These are phyloP conservation scores for Exophiala calicioides DNA, from an alignment of 2,329 filamentous ascomycete genomes.

Conservation along the genomic window DNA sequence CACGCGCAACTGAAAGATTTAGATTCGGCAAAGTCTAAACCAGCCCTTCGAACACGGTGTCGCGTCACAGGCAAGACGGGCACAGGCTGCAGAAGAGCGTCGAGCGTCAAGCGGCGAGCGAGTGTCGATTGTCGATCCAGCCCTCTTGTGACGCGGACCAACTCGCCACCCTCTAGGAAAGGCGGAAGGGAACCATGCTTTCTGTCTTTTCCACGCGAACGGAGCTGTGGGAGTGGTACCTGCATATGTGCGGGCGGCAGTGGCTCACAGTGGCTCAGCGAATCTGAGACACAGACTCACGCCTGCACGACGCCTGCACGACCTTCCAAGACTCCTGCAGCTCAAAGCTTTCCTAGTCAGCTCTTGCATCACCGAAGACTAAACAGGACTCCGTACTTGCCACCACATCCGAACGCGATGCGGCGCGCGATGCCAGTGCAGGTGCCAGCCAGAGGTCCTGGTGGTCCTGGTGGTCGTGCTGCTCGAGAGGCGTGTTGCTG, in stretches of 20 bases:
- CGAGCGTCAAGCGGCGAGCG: background rate
- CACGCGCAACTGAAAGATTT: background rate
- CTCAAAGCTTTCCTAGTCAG: slow-evolving; percentile 1
- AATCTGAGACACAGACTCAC: slow-evolving; percentile 24
- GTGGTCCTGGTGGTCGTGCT: background rate
- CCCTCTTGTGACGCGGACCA: slow-evolving; percentile 12
- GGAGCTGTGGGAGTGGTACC: slow-evolving; percentile 10
- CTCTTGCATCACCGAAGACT: slow-evolving; percentile 5
- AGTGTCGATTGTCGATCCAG: background rate
- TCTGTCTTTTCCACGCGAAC: slow-evolving; percentile 1
- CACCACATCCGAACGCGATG: no score
- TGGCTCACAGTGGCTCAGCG: slow-evolving; percentile 17
- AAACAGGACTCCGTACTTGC: no score
- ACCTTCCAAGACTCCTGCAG: slow-evolving; percentile 4
- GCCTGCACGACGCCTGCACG: slow-evolving; percentile 24
- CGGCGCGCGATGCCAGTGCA: no score
- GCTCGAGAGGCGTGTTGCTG: slow-evolving; percentile 1
- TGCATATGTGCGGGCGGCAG: slow-evolving; percentile 21
- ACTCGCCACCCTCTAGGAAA: background rate
- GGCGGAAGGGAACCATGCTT: background rate
- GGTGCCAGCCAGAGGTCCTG: no score
- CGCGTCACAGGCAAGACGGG: no score
- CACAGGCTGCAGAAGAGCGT: background rate
- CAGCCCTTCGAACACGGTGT: background rate
- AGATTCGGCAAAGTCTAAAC: background rate